Percentiles rank a stretch among this genome's conserved stretches.
These are phyloP conservation scores for Bathelium albidoporum DNA, from an alignment of 495 filamentous ascomycete species.

Conservation along the genomic window DNA sequence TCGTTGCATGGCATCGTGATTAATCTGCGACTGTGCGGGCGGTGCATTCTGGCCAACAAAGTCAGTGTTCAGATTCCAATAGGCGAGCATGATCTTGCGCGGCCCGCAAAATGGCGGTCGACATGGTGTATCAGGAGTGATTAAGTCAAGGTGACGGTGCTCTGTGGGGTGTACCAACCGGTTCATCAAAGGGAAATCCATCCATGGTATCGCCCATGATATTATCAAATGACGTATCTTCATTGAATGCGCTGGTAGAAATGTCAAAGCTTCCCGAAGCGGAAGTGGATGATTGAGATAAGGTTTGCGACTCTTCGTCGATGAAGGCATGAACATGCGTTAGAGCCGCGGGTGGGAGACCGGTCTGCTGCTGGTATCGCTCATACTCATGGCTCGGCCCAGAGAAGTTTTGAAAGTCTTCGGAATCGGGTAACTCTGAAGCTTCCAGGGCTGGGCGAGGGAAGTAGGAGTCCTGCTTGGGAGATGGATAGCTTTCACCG, in stretches of 20 bases:
- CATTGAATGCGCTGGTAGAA: conserved; percentile 33
- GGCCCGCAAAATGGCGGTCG: conserved; percentile 47
- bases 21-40: conserved; percentile 56
- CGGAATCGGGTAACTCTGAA: conserved; percentile 8
- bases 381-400: conserved; percentile 90
- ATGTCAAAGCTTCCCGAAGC: conserved; percentile 26
- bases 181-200: conserved; percentile 31
- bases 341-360: conserved; percentile 62
- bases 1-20: conserved; percentile 52
- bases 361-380: conserved; percentile 82
- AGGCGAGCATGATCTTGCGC: conserved; percentile 55
- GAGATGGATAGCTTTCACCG: conserved; percentile 14
- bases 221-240: conserved; percentile 22
- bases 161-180: conserved; percentile 42
- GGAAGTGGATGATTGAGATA: conserved; percentile 38
- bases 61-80: conserved; percentile 43
- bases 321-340: conserved; percentile 45
- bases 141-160: conserved; percentile 38
- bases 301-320: conserved; percentile 38
- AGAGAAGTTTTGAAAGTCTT: conserved; percentile 44
- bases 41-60: conserved; percentile 83
- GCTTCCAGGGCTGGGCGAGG: conserved; percentile 9
- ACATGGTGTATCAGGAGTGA: conserved; percentile 15
- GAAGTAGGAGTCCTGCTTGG: conserved; percentile 7
- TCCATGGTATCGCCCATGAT: conserved; percentile 43